Conservation (phyloP, 495 filamentous ascomycete genomes). For the Aspergillus bertholletiae region DNA sequence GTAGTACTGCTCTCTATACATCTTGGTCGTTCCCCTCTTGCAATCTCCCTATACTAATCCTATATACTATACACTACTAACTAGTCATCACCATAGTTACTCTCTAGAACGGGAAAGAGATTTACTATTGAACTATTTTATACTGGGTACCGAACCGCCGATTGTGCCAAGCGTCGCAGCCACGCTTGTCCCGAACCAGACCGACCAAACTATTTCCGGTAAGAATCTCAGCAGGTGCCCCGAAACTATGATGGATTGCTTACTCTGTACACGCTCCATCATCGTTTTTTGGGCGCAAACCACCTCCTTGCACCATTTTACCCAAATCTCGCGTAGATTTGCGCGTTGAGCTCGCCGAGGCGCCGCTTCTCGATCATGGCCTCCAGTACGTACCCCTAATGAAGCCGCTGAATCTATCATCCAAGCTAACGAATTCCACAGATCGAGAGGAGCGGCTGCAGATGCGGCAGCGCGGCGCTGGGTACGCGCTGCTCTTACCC, state of each 20-base stretch:
- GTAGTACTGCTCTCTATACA: no score
- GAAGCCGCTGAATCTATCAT: not conserved
- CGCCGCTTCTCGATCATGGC: constrained; percentile 39
- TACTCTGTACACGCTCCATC: not conserved
- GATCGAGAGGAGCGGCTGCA: constrained; percentile 53
- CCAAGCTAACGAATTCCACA: constrained; percentile 25
- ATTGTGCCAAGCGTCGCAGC: not conserved
- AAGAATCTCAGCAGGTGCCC: not conserved
- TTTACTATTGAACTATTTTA: no score
- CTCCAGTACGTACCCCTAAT: constrained; percentile 31
- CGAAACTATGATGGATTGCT: not conserved
- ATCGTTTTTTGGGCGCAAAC: not conserved
- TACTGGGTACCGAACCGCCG: no score
- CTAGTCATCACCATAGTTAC: no score
- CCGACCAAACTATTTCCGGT: not conserved
- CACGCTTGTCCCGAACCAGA: not conserved
- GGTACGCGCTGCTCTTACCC: constrained; percentile 38
- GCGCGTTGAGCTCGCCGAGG: constrained; percentile 32
- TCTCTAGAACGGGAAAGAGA: not conserved
- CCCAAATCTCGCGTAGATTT: constrained; percentile 12
- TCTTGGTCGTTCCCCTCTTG: no score
- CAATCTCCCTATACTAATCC: no score
- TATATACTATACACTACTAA: no score
- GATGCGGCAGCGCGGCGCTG: constrained; percentile 59
- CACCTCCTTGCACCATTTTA: not conserved